Evolutionary conservation across 2,329 filamentous ascomycete species (phyloP).

Genomic region (Aspergillus proliferans): DNA sequence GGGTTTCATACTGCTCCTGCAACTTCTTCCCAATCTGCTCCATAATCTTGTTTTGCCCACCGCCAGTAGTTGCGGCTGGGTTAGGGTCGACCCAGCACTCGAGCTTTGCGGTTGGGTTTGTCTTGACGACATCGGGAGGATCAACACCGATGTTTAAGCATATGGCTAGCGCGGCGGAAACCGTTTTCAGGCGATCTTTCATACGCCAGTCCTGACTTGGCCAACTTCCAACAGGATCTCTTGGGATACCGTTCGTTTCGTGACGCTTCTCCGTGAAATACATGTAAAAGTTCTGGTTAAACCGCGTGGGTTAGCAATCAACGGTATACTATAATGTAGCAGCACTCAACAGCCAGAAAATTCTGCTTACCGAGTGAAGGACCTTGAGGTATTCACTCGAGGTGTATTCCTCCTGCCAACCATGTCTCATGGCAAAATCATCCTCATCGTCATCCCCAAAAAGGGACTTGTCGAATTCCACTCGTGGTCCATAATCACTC

Average conservation of each 20-base stretch:
- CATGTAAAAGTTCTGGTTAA: conserved; percentile 91
- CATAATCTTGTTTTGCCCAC: conserved; percentile 70
- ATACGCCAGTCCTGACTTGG: conserved; percentile 90
- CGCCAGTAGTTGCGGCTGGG: conserved; percentile 69
- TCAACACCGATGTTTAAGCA: conserved; percentile 97
- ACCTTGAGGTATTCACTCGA: conserved; percentile 83
- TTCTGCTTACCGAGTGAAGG: conserved; percentile 63
- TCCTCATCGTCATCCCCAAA: conserved; percentile 41
- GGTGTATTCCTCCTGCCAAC: conserved; percentile 87
- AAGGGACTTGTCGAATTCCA: conserved; percentile 23
- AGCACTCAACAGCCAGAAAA: not conserved
- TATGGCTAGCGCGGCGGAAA: conserved; percentile 87
- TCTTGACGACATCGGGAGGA: conserved; percentile 93
- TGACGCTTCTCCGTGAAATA: conserved; percentile 98
- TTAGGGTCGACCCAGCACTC: conserved; percentile 98
- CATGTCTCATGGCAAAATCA: conserved; percentile 63
- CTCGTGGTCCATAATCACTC: conserved; percentile 47
- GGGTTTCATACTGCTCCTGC: conserved; percentile 92
- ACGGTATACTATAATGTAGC: not conserved
- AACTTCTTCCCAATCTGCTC: conserved; percentile 93
- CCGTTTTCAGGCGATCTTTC: conserved; percentile 91
- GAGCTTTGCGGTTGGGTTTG: conserved; percentile 82
- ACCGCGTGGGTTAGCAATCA: conserved; percentile 10
- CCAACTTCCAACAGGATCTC: conserved; percentile 49
- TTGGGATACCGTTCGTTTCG: conserved; percentile 85